Evolutionary conservation across 192 early-diverging fungal species (phyloP).

Genomic region (Thoreauomyces humboldtii): DNA sequence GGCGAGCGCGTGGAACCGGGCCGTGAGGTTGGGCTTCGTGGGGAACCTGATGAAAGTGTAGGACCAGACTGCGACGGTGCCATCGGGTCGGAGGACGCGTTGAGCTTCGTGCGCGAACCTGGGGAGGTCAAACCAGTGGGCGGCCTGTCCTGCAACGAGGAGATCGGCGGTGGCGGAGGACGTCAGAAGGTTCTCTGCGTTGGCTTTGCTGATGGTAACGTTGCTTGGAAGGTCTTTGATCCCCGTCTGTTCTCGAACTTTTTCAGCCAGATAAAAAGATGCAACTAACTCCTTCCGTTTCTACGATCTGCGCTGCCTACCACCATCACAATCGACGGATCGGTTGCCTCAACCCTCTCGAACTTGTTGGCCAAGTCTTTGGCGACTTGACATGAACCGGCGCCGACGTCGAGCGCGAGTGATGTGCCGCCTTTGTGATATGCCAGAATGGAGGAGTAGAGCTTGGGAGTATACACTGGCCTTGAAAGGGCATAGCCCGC

Average conservation of each 20-base stretch:
- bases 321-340: conserved; percentile 9
- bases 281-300: not conserved
- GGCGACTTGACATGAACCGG: conserved; percentile 1
- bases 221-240: not conserved
- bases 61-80: conserved; percentile 54
- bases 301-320: not conserved
- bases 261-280: not conserved
- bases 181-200: not conserved
- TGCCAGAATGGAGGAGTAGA: not conserved
- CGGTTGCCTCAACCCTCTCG: not conserved
- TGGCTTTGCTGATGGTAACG: not conserved
- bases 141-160: conserved; percentile 1
- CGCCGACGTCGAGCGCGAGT: not conserved
- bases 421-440: not conserved
- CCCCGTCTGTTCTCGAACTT: not conserved
- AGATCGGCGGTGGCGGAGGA: not conserved
- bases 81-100: conserved; percentile 59
- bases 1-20: conserved; percentile 20
- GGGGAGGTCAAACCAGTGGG: conserved; percentile 55
- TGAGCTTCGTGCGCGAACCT: conserved; percentile 55
- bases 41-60: conserved; percentile 47
- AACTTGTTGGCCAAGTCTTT: not conserved
- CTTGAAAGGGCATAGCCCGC: not conserved
- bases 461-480: not conserved
- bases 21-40: conserved; percentile 31